Base-by-base conservation (phyloP, 2,329 filamentous ascomycete species). In the Ophiobolus disseminans region DNA sequence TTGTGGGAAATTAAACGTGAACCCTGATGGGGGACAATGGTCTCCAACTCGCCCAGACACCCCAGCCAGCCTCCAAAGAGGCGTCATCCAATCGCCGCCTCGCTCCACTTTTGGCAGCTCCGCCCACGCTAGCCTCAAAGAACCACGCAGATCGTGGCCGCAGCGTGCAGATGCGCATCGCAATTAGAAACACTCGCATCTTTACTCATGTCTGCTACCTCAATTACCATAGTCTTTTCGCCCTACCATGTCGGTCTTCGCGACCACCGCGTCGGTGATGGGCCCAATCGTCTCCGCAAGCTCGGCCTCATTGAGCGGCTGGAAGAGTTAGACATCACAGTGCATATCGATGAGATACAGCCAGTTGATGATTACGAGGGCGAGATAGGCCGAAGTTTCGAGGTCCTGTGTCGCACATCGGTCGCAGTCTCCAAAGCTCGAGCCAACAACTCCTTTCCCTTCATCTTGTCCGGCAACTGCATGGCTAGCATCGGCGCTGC, bases 391-490 rank as follows among this genome's bases (percentile, higher is more conserved):
- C 69, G 70, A 14, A 70, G 64, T 14, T 77, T 76, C 31, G 75
- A 76, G 40, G 16, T 77, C 4, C 39, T 77, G 13, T 70, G 74
- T 0, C 74, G 71, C 11, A 70, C 66, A 16, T 73, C 75, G 1
- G 46, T 23, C 3, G 59, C 64, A 1, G 71, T 76, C 11, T 52
- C 61, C 0, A 16, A 60, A 6, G 73, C 69, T 1, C 53, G 61
- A 3, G 38, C 53, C 6, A 45, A 45, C 0, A 37, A 55, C 1
- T 70, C 66, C 0, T 77, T 77, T 43, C 75, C 75, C 0, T 50
- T 77, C 5, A 43, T 77, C 4, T 57, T 78, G 0, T 69, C 75
- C 0, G 74, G 74, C 0, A 76, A 77, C 45, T 77, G 74, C 53
- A 69, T 66, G 48, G 60, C 69, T 7, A 70, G 60, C 20, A 70